Percentiles rank a stretch among this genome's conserved stretches.
Conservation (phyloP, 2,329 filamentous ascomycete genomes). For the Colletotrichum musicola region DNA sequence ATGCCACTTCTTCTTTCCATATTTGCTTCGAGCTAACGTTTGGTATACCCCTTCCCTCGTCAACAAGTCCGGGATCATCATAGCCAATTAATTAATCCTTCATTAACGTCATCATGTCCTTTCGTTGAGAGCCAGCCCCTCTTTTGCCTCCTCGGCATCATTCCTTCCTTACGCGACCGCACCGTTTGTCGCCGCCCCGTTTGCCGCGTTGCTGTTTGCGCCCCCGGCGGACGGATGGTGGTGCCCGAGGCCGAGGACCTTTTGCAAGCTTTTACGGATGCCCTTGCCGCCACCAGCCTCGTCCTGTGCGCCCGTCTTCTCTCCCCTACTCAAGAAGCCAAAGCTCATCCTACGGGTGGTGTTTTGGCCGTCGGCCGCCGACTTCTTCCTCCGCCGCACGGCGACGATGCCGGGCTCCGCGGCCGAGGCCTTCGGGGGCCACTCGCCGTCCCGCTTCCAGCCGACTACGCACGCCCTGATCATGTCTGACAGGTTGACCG, state of each 20-base stretch:
- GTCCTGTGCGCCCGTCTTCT: constrained; percentile 50
- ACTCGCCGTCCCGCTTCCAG: constrained; percentile 94
- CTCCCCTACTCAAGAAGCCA: constrained; percentile 57
- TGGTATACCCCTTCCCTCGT: no score
- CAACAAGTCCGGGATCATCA: no score
- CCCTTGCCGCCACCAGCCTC: constrained; percentile 51
- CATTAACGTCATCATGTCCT: no score
- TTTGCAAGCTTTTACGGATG: constrained; percentile 60
- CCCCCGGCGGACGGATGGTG: constrained; percentile 5
- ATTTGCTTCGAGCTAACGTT: no score
- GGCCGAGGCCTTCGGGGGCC: constrained; percentile 77
- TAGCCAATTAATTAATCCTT: no score
- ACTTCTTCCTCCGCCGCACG: constrained; percentile 56
- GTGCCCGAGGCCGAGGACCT: constrained; percentile 57
- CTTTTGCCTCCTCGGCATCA: background rate
- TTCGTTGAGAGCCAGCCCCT: no score
- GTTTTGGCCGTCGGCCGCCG: constrained; percentile 41
- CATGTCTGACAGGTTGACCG: constrained; percentile 88
- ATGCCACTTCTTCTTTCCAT: no score
- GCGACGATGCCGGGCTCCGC: constrained; percentile 57
- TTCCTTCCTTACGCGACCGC: background rate
- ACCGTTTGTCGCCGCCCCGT: no score
- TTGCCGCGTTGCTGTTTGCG: constrained; percentile 9
- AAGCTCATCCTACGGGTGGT: constrained; percentile 60
- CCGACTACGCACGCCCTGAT: constrained; percentile 84